Evolutionary conservation across 768 basidiomycete genomes (phyloP), one percentile per base, ranked within the genome.

Genomic region (Tricholoma bakamatsutake): DNA sequence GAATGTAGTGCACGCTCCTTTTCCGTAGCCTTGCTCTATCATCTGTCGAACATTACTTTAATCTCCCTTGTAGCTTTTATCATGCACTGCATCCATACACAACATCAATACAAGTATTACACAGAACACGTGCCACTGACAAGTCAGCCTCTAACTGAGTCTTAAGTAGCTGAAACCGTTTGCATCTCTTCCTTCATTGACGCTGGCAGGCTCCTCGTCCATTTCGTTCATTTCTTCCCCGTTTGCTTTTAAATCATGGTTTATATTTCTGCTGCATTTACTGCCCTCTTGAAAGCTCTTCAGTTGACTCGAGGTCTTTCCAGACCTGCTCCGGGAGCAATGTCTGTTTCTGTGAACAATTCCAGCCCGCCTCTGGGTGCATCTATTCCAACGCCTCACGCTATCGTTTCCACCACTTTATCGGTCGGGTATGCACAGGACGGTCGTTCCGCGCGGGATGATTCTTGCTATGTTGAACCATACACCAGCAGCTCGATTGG

Each of bases 1-100:
- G 71, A 76, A 73, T 67, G 76, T 76, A 78, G 78, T 72, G 74
- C 75, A 75, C 75, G 71, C 69, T 74, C 73, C 63, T 15, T 66
- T 66, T 66, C 70, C 67, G 64, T 64, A 65, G 62, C 59, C 61
- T 63, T 54, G n/a, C n/a, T n/a, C n/a, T n/a, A n/a, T n/a, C n/a
- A n/a, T n/a, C 43, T 61, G 43, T 27, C 50, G 48, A 57, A 61
- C 64, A 61, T 63, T 64, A 65, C 58, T 60, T 60, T 68, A 64
- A 67, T 65, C 53, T 66, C 52, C 52, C 50, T 60, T 64, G 62
- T 69, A 66, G 60, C 58, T 54, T 63, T 59, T 64, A 61, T 63
- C 55, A 67, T 58, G 69, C 75, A 75, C 66, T 67, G 60, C 64
- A 62, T 49, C 39, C 63, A 66, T 59, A 56, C 62, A 61, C 66